Conservation (phyloP, 768 basidiomycete genomes). For the Podaxis sp. region DNA sequence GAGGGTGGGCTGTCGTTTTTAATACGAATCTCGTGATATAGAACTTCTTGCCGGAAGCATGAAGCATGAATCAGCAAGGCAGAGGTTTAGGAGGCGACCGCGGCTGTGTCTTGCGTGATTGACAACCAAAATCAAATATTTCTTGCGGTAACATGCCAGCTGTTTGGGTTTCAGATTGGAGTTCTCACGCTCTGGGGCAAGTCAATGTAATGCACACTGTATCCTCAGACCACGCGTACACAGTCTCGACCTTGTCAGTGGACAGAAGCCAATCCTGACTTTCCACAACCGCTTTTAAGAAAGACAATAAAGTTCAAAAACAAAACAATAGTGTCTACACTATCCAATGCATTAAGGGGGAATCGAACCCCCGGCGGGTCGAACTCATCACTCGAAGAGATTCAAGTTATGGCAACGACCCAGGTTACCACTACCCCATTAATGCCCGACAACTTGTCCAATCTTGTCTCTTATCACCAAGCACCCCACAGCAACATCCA, state of each 20-base stretch:
- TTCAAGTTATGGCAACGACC: conserved; percentile 12
- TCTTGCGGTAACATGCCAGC: not conserved
- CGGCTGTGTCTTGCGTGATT: not conserved
- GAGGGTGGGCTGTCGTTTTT: not conserved
- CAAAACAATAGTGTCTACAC: too few species aligned
- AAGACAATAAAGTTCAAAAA: too few species aligned
- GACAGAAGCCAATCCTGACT: too few species aligned
- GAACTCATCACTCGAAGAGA: not conserved
- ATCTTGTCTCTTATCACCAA: too few species aligned
- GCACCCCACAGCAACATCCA: too few species aligned
- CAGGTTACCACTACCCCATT: conserved; percentile 17
- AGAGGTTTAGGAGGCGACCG: not conserved
- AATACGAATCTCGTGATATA: not conserved
- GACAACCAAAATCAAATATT: not conserved
- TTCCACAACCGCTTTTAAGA: too few species aligned
- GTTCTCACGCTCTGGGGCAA: too few species aligned
- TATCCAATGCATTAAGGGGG: not conserved
- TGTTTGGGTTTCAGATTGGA: too few species aligned
- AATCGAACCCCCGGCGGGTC: conserved; percentile 1
- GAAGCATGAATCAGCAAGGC: not conserved
- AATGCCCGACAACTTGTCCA: not conserved
- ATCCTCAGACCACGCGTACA: too few species aligned
- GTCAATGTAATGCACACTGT: too few species aligned
- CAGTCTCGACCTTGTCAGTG: too few species aligned
- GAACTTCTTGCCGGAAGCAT: not conserved